Evolutionary conservation across 2,329 filamentous ascomycete species (phyloP).

Genomic region (Fusarium sp.): DNA sequence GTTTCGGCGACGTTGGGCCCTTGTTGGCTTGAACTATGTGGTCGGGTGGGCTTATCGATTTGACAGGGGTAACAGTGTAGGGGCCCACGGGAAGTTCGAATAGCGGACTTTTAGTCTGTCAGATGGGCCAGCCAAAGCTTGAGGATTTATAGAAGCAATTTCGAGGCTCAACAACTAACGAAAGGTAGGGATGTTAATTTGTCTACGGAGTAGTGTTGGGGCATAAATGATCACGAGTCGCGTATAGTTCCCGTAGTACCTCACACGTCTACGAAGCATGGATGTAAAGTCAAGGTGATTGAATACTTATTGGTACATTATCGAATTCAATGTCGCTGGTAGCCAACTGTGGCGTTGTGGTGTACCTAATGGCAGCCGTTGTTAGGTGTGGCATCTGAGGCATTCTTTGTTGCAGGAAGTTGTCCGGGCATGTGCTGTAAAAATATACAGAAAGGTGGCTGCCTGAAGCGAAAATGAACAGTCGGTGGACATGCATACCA

Average conservation of each 20-base stretch:
- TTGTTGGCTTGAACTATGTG: constrained; percentile 15
- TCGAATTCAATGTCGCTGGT: background rate
- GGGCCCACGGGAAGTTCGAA: constrained; percentile 12
- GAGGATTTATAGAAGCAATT: background rate
- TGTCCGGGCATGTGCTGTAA: background rate
- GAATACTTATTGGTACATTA: background rate
- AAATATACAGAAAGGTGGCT: background rate
- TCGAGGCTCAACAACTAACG: background rate
- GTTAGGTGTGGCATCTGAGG: constrained; percentile 1
- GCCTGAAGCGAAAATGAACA: background rate
- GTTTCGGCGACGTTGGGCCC: constrained; percentile 19
- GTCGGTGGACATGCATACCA: background rate
- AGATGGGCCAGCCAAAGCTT: background rate
- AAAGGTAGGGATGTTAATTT: background rate
- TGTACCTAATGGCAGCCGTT: background rate
- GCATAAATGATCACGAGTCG: background rate
- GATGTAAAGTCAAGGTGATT: background rate
- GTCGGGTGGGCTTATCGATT: constrained; percentile 39
- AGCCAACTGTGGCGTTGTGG: constrained; percentile 21
- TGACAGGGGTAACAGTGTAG: constrained; percentile 21
- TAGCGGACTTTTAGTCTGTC: constrained; percentile 3
- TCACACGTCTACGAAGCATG: background rate
- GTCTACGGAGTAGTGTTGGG: background rate
- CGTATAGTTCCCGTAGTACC: background rate
- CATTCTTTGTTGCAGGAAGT: constrained; percentile 14